Conservation (phyloP, 2,329 filamentous ascomycete species). For the Arthrobotrys pseudoclavata region DNA sequence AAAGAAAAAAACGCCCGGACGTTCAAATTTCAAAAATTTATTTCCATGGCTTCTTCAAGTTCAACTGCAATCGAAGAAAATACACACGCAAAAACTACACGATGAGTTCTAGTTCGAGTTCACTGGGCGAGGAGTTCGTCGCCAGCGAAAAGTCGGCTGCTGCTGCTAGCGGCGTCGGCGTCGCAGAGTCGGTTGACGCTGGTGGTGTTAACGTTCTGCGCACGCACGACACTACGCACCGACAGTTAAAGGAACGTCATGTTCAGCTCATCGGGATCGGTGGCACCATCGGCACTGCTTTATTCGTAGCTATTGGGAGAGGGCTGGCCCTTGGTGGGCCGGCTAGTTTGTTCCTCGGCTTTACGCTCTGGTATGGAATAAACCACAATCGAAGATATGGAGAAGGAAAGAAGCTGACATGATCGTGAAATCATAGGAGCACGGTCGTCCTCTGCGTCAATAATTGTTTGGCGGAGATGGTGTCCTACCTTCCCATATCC, state of each 20-base stretch:
- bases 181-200: conserved; percentile 30
- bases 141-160: conserved; percentile 20
- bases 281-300: conserved; percentile 75
- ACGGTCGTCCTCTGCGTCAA: conserved; percentile 74
- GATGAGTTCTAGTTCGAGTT: conserved; percentile 8
- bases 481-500: conserved; percentile 80
- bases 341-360: conserved; percentile 67
- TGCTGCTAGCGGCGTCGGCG: neutral
- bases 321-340: conserved; percentile 74
- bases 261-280: conserved; percentile 75
- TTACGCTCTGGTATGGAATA: conserved; percentile 70
- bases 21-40: neutral
- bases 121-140: neutral
- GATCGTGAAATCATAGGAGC: conserved; percentile 66
- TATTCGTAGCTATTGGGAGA: conserved; percentile 74
- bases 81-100: neutral
- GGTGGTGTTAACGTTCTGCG: conserved; percentile 7
- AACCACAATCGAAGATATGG: too few relatives aligned
- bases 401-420: neutral
- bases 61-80: conserved; percentile 3
- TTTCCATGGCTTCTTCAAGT: neutral
- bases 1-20: conserved; percentile 6
- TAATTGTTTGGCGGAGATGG: conserved; percentile 78
- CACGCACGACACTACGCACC: conserved; percentile 64
- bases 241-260: conserved; percentile 71